Evolutionary conservation across 108 stramenopile species (phyloP).

Genomic region (Aurantiochytrium sp.): DNA sequence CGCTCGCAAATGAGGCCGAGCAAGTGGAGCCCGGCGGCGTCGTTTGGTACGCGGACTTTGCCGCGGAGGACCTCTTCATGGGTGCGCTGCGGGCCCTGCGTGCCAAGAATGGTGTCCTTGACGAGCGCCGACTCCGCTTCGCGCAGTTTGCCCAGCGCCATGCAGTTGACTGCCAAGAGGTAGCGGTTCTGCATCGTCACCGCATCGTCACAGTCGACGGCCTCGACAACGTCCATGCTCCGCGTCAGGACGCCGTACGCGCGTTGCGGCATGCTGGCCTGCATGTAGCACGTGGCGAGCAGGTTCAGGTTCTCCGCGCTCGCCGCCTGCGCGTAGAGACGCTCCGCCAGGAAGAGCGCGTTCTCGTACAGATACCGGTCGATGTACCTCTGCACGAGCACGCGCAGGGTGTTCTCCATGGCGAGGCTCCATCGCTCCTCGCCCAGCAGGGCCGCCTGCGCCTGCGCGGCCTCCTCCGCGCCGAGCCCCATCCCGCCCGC

Average conservation of each 20-base stretch:
- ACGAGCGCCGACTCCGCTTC: conserved; percentile 32
- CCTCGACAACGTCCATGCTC: not conserved
- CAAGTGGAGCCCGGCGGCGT: conserved; percentile 75
- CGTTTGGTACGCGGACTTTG: conserved; percentile 62
- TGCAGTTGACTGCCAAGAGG: not conserved
- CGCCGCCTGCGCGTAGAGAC: not conserved
- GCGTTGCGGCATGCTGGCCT: not conserved
- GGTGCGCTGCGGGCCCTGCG: not conserved
- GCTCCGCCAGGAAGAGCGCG: conserved; percentile 14
- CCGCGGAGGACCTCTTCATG: not conserved
- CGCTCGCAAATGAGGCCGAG: conserved; percentile 71
- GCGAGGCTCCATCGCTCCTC: not conserved
- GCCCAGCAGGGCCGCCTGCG: not conserved
- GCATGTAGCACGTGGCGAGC: not conserved
- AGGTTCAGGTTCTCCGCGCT: not conserved
- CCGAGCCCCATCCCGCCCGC: not conserved
- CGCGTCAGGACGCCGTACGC: not conserved
- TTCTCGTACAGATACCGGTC: not conserved
- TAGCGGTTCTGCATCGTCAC: conserved; percentile 13
- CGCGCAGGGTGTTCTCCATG: not conserved
- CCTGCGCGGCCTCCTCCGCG: not conserved
- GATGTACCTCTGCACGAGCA: not conserved
- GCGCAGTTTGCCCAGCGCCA: not conserved
- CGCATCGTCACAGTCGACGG: not conserved
- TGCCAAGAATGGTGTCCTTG: not conserved